A percentile compares a stretch with the other conserved stretches of the same genome.
Conservation (phyloP, 83 land plant genomes). For the Picea abies region DNA sequence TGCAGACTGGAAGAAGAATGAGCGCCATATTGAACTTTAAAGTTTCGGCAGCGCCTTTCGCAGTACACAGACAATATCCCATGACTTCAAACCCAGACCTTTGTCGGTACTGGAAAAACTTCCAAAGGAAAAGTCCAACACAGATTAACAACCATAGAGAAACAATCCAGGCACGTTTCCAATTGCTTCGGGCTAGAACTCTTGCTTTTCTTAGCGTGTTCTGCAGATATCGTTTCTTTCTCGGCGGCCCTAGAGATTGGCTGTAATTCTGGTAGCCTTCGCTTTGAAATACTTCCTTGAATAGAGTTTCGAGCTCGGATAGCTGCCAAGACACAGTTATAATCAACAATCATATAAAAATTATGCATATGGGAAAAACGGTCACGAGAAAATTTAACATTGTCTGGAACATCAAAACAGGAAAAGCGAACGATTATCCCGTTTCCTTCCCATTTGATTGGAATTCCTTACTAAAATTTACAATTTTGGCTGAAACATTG, state of each 20-base stretch:
- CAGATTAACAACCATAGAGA: constrained; percentile 48
- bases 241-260: constrained; percentile 5
- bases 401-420: too few relatives aligned
- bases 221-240: neutral
- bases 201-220: constrained; percentile 7
- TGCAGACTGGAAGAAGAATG: constrained; percentile 74
- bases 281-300: neutral
- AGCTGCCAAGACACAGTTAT: neutral
- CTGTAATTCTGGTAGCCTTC: neutral
- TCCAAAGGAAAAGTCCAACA: constrained; percentile 64
- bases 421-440: too few relatives aligned
- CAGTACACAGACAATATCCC: constrained; percentile 75
- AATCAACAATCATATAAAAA: too few relatives aligned
- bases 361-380: too few relatives aligned
- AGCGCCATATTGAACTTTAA: constrained; percentile 88
- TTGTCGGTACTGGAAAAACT: constrained; percentile 64
- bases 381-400: too few relatives aligned
- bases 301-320: constrained; percentile 8
- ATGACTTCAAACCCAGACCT: constrained; percentile 57
- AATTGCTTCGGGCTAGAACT: constrained; percentile 32
- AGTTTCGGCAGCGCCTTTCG: constrained; percentile 86
- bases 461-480: too few relatives aligned
- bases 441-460: too few relatives aligned
- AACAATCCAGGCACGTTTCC: constrained; percentile 67
- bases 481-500: too few relatives aligned